phyloP scores from a whole-genome alignment of 1,139 yeast genomes.

The Komagataea norvegica region DNA sequence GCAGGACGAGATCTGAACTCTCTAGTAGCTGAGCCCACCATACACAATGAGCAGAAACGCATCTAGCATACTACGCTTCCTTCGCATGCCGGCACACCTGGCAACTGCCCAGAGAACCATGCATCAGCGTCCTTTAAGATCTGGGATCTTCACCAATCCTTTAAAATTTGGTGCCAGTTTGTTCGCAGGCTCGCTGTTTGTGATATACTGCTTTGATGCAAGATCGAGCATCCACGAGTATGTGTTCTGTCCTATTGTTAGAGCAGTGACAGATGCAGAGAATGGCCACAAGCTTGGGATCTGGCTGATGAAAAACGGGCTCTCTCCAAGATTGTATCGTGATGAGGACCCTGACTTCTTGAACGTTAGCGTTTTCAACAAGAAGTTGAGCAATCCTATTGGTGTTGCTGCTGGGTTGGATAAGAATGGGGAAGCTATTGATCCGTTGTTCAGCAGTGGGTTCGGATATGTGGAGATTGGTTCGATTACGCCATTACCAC shows the following conservation, averaged over 20 bases:
- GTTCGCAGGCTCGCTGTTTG: slow-evolving; percentile 34
- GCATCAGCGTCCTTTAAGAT: slow-evolving; percentile 12
- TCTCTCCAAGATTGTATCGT: slow-evolving; percentile 56
- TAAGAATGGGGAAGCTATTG: slow-evolving; percentile 92
- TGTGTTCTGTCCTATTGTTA: slow-evolving; percentile 67
- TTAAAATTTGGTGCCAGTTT: slow-evolving; percentile 29
- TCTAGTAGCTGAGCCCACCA: too few species aligned
- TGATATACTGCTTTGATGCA: slow-evolving; percentile 60
- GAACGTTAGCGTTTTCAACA: slow-evolving; percentile 62
- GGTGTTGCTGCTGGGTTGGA: slow-evolving; percentile 97
- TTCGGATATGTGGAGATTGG: slow-evolving; percentile 92
- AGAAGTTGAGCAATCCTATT: slow-evolving; percentile 62
- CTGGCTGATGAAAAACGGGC: slow-evolving; percentile 59
- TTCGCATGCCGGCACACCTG: slow-evolving; percentile 6
- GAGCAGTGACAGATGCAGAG: slow-evolving; percentile 77
- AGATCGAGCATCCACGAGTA: slow-evolving; percentile 82
- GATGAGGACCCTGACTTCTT: slow-evolving; percentile 53
- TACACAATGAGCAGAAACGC: not conserved
- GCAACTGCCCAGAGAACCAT: not conserved
- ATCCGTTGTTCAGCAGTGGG: slow-evolving; percentile 70
- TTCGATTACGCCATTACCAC: slow-evolving; percentile 86
- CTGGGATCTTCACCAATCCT: slow-evolving; percentile 24
- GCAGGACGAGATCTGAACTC: too few species aligned
- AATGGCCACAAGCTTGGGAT: slow-evolving; percentile 78
- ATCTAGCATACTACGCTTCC: not conserved